phyloP scores from a whole-genome alignment of 2,329 filamentous ascomycete genomes.

The Diaporthe nobilis region DNA sequence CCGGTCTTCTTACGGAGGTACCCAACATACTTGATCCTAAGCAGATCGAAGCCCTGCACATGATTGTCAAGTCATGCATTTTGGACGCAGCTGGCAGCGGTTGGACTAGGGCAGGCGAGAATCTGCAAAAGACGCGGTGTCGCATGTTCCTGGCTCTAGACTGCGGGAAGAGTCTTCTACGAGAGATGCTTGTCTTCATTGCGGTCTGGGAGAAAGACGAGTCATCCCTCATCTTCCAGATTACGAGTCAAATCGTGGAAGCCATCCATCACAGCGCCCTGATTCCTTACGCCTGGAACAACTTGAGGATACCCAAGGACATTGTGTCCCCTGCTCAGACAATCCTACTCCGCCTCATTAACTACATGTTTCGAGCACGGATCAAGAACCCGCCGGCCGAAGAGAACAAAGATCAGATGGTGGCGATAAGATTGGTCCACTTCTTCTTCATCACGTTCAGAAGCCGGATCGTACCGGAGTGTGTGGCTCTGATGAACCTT shows the following conservation, averaged over 20 bases:
- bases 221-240: conserved; percentile 94
- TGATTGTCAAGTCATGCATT: conserved; percentile 97
- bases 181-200: conserved; percentile 95
- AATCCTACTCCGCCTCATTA: conserved; percentile 90
- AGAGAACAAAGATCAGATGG: conserved; percentile 67
- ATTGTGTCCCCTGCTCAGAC: conserved; percentile 97
- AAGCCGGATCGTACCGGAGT: conserved; percentile 92
- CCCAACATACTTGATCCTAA: conserved; percentile 94
- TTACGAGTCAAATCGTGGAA: conserved; percentile 96
- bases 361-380: conserved; percentile 83
- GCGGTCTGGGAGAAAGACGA: conserved; percentile 97
- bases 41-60: conserved; percentile 95
- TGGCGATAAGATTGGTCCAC: conserved; percentile 78
- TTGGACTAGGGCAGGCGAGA: conserved; percentile 77
- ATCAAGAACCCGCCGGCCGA: conserved; percentile 58
- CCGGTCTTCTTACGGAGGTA: conserved; percentile 91
- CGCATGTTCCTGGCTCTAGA: conserved; percentile 91
- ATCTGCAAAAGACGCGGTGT: conserved; percentile 90
- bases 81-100: conserved; percentile 84
- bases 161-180: conserved; percentile 88
- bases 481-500: conserved; percentile 92
- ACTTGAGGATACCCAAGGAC: conserved; percentile 92
- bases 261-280: conserved; percentile 90
- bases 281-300: conserved; percentile 92
- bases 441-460: conserved; percentile 95